Base-by-base conservation (phyloP, 2,329 filamentous ascomycete genomes). In the Myriosclerotinia scirpicola region DNA sequence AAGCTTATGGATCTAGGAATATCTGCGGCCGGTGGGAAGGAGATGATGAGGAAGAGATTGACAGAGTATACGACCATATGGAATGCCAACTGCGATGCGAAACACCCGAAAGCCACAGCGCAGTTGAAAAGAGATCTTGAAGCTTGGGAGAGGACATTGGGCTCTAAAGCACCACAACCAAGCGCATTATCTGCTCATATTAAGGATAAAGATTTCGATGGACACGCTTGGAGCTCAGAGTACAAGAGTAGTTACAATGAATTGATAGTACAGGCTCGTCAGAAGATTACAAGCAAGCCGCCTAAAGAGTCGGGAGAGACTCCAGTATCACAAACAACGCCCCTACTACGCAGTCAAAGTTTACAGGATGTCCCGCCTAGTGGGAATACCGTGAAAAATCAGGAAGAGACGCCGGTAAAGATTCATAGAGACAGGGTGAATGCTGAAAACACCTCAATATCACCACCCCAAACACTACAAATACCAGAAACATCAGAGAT, bases 61-160 rank as follows among this genome's bases (percentile, higher is more conserved):
- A 91, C 86, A 34, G 95, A 99, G 78, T 99, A 93, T 93, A 84
- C 95, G 62, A 97, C 95, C 48, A 80, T 99, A 22, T 97, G 92
- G 90, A 99, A 99, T 77, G 91, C 96, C 14, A 99, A 99, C 76
- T 97, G 93, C 78, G 95, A 99, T 77, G 90, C 93, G 2, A 85
- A 85, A 46, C 81, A 81, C 1, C 92, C 92, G 0, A 90, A 90
- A 75, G 82, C 82, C 14, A 92, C 91, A 70, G 75, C 79, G 8
- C 89, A 95, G 67, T 78, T 99, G 5, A 78, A 96, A 20, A 86
- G 85, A 17, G 94, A 98, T 68, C 78, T 99, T 15, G 90, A 94
- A 30, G 79, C 85, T 1, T 98, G 95, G 94, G 95, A 99, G 78
- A 84, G 87, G 54, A 94, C 90, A 0, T 87, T 96, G 70, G 91